Evolutionary conservation across 2,329 filamentous ascomycete species (phyloP).

Genomic region (Pseudogymnoascus sp.): DNA sequence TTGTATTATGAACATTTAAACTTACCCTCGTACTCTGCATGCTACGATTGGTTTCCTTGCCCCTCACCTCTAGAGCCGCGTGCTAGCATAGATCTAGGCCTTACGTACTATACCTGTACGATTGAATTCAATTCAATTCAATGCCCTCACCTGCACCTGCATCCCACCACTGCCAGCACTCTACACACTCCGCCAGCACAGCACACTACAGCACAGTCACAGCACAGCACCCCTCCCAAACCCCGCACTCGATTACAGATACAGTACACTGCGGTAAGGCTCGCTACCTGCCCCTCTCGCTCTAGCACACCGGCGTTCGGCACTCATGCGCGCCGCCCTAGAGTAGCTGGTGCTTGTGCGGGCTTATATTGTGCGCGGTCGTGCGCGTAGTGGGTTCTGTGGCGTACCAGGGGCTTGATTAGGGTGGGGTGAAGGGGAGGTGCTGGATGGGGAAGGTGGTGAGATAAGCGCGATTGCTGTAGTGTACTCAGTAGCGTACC

Average conservation of each 20-base stretch:
- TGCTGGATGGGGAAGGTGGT: background rate
- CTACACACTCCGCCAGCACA: too few relatives aligned
- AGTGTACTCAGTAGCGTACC: too few relatives aligned
- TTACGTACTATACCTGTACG: too few relatives aligned
- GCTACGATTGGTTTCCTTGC: background rate
- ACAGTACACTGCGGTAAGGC: too few relatives aligned
- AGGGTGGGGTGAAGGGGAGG: background rate
- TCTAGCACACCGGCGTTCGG: background rate
- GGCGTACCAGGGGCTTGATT: background rate
- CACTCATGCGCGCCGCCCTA: background rate
- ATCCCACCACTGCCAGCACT: too few relatives aligned
- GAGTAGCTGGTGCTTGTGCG: background rate
- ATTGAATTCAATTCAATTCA: too few relatives aligned
- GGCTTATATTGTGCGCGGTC: background rate
- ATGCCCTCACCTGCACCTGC: too few relatives aligned
- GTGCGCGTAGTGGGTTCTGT: background rate
- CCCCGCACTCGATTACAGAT: too few relatives aligned
- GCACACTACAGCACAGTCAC: background rate
- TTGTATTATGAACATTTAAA: too few relatives aligned
- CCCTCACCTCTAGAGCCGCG: too few relatives aligned
- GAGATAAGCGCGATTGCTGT: background rate
- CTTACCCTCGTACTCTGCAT: background rate
- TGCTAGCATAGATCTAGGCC: too few relatives aligned
- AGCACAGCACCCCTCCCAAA: background rate
- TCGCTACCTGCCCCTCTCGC: background rate